Evolutionary conservation across 1,284 basidiomycete genomes (phyloP).

Genomic region (Irpex sp.): DNA sequence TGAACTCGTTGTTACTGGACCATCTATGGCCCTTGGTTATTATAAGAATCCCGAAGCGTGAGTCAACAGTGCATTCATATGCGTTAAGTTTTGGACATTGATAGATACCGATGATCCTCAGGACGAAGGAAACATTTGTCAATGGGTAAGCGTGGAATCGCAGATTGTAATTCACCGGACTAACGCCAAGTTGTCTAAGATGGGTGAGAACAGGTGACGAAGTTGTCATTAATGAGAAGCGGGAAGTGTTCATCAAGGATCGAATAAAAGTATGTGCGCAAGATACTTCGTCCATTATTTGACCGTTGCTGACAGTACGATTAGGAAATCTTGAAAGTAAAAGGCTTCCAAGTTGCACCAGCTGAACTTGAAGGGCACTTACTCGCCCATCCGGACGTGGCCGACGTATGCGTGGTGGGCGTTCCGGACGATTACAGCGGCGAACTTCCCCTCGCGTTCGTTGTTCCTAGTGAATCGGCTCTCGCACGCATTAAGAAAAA

Average conservation of each 20-base stretch:
- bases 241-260: constrained; percentile 41
- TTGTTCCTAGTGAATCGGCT: constrained; percentile 51
- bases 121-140: constrained; percentile 39
- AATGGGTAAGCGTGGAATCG: constrained; percentile 27
- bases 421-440: constrained; percentile 77
- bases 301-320: neutral
- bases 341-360: constrained; percentile 58
- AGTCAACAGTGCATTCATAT: constrained; percentile 23
- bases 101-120: neutral
- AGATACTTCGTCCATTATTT: neutral
- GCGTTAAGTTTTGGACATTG: neutral
- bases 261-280: constrained; percentile 35
- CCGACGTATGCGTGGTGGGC: constrained; percentile 73
- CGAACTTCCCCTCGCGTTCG: constrained; percentile 72
- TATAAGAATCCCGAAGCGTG: constrained; percentile 43
- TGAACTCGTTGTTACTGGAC: constrained; percentile 37
- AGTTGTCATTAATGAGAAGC: constrained; percentile 35
- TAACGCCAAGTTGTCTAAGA: constrained; percentile 17
- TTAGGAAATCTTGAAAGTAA: constrained; percentile 63
- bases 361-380: constrained; percentile 52
- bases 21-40: constrained; percentile 41
- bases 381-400: constrained; percentile 66
- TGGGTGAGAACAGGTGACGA: constrained; percentile 46
- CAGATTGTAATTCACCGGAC: neutral
- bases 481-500: constrained; percentile 34